Evolutionary conservation across 495 filamentous ascomycete species (phyloP), one percentile per base, ranked within the genome.

Genomic region (Endocarpon pusillum): DNA sequence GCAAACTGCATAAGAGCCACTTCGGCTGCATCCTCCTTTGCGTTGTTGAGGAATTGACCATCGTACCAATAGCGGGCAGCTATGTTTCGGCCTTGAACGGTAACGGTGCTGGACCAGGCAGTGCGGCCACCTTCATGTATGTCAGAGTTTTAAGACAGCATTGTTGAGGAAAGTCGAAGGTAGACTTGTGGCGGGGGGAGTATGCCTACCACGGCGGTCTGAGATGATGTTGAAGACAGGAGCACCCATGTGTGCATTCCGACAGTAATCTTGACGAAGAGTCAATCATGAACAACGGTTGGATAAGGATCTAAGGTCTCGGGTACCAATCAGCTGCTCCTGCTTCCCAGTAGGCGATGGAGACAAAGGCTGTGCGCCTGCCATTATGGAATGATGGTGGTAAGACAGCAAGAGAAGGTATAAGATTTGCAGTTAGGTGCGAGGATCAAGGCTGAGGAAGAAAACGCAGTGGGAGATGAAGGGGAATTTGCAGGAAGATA

Each of bases 11-110:
- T 65, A 36, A 86, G 47, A 32, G 78, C 76, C 38, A 78, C 60
- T 54, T 83, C 83, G 45, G 85, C 83, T 21, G 81, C 85, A 52
- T 94, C 85, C 47, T 94, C 86, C 54, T 71, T 80, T 34, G 86
- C 85, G 47, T 87, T 89, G 57, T 85, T 69, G 57, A 84, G 57
- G 45, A 77, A 79, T 42, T 82, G 69, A 23, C 81, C 85, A 52
- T 91, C 83, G 54, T 91, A 94, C 83, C 81, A 94, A 60, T 74
- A 91, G 37, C 82, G 73, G 24, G 84, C 86, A 6, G 58, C 37
- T 47, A 76, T 60, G 28, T 48, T 48, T 28, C 59, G 46, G 37
- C 72, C 66, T 40, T 56, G 46, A 36, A 87, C 59, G 10, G 53
- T 64, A 38, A 91, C 78, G 21, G 57, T 64, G 55, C 70, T 73